Conservation (phyloP, 805 yeast genomes). For the Candida incommunis region DNA sequence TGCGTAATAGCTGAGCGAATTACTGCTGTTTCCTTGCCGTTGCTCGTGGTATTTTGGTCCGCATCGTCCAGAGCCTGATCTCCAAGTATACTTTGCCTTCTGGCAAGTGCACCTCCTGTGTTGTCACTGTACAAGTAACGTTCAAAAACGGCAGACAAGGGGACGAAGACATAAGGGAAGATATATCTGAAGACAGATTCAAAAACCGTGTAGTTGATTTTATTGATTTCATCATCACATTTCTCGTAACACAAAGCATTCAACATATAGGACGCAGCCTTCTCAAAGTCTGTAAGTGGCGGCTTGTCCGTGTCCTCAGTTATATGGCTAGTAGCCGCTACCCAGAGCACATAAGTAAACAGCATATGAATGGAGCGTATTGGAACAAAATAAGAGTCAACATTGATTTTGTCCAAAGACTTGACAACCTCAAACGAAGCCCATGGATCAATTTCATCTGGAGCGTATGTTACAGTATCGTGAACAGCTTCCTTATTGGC, state of each 20-base stretch:
- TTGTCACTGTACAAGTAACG: background rate
- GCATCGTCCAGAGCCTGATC: background rate
- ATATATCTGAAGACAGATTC: background rate
- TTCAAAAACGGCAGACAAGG: background rate
- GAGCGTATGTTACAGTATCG: background rate
- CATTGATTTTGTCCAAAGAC: background rate
- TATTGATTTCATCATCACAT: background rate
- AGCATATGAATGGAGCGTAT: background rate
- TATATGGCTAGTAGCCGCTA: background rate
- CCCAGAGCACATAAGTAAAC: background rate
- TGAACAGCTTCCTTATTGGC: background rate
- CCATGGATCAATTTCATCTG: background rate
- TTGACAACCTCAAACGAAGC: background rate
- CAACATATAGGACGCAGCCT: background rate
- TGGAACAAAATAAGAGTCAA: background rate
- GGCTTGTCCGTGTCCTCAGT: background rate
- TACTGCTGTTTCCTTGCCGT: background rate
- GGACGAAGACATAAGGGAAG: conserved; percentile 1
- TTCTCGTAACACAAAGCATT: background rate
- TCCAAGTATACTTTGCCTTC: background rate
- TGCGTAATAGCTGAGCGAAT: background rate
- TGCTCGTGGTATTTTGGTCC: background rate
- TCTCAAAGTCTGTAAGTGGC: background rate
- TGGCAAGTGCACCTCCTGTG: background rate
- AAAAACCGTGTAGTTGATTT: background rate